Evolutionary conservation across 2,329 filamentous ascomycete species (phyloP).

Genomic region (Monosporascus sp.): DNA sequence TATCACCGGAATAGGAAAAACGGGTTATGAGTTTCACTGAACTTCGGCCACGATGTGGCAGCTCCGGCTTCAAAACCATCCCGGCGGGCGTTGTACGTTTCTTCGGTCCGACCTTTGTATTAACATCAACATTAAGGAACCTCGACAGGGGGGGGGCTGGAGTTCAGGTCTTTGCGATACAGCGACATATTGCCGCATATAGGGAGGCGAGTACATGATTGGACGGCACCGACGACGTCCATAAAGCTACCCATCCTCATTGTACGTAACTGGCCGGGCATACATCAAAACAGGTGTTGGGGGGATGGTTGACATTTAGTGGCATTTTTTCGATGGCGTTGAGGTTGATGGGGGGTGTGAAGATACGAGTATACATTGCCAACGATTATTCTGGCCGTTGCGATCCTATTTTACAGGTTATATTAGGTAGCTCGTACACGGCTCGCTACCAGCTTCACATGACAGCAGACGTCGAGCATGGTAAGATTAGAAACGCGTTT

Average conservation of each 20-base stretch:
- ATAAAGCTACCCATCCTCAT: slow-evolving; percentile 14
- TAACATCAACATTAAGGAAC: background rate
- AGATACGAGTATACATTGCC: slow-evolving; percentile 5
- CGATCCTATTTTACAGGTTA: background rate
- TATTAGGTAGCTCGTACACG: background rate
- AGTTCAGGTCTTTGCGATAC: background rate
- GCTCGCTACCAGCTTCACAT: background rate
- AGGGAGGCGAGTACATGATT: background rate
- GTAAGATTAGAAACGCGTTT: too few relatives aligned
- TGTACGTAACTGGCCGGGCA: slow-evolving; percentile 31
- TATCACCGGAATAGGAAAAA: background rate
- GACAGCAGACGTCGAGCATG: too few relatives aligned
- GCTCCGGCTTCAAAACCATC: background rate
- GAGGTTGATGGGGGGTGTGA: slow-evolving; percentile 15
- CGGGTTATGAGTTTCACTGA: background rate
- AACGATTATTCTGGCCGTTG: background rate
- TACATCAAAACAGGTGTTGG: slow-evolving; percentile 43
- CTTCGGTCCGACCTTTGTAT: background rate
- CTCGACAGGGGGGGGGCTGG: background rate
- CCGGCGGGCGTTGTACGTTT: background rate
- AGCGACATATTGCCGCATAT: background rate
- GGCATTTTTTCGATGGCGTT: slow-evolving; percentile 20
- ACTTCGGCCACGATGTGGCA: background rate
- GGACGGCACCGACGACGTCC: slow-evolving; percentile 7
- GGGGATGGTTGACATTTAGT: slow-evolving; percentile 21